phyloP scores from a whole-genome alignment of 73 alveolate genomes.

The Tetrahymena malaccensis region DNA sequence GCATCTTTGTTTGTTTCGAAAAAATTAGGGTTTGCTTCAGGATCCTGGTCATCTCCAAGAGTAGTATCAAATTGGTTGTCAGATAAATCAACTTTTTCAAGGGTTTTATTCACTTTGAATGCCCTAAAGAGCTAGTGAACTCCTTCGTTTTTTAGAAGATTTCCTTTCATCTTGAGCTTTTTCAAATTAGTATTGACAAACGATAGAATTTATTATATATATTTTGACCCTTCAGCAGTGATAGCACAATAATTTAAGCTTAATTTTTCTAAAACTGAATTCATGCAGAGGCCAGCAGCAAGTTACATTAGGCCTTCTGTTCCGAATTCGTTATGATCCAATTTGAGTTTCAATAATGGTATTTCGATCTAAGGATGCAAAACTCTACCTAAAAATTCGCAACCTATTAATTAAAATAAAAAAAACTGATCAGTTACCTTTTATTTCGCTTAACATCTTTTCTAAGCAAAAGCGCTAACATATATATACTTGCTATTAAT shows the following conservation, averaged over 20 bases:
- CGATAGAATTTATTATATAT: conserved; percentile 13
- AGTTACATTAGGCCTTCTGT: conserved; percentile 21
- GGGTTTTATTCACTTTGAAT: conserved; percentile 20
- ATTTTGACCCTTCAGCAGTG: conserved; percentile 25
- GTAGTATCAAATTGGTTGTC: conserved; percentile 22
- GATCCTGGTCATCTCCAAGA: not conserved
- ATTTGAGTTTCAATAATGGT: conserved; percentile 20
- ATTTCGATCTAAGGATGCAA: conserved; percentile 24
- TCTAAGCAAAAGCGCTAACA: not conserved
- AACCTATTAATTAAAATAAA: not conserved
- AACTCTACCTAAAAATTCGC: conserved; percentile 20
- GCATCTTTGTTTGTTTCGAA: not conserved
- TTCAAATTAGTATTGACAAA: conserved; percentile 27
- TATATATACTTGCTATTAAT: too few relatives aligned
- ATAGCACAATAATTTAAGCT: conserved; percentile 30
- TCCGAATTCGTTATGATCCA: conserved; percentile 31
- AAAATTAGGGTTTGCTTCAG: not conserved
- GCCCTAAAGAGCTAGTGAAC: conserved; percentile 24
- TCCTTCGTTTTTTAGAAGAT: conserved; percentile 20
- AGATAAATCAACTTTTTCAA: conserved; percentile 26
- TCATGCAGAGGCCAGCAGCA: conserved; percentile 22
- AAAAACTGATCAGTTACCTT: not conserved
- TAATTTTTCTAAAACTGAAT: conserved; percentile 8
- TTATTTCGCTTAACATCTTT: not conserved
- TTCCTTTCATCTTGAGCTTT: conserved; percentile 15